phyloP scores from a whole-genome alignment of 352 stramenopile genomes.

The Phytophthora ramorum region DNA sequence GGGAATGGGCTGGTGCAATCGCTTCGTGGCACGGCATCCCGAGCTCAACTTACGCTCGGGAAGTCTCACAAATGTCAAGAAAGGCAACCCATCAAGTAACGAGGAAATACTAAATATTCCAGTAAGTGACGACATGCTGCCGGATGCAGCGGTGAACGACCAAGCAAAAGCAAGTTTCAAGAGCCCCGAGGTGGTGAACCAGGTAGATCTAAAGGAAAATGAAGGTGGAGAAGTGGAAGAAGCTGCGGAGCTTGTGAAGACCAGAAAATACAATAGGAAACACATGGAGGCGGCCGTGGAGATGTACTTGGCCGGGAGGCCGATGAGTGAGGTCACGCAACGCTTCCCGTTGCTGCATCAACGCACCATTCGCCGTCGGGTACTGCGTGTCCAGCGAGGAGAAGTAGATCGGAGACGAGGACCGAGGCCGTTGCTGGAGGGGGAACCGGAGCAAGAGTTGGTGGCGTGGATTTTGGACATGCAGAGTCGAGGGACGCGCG shows the following conservation, averaged over 20 bases:
- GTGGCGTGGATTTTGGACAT: slow-evolving; percentile 28
- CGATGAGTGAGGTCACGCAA: slow-evolving; percentile 24
- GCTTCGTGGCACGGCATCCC: slow-evolving; percentile 22
- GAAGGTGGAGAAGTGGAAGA: not conserved
- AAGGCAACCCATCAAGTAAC: not conserved
- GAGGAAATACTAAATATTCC: slow-evolving; percentile 1
- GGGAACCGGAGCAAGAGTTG: slow-evolving; percentile 23
- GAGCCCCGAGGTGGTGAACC: not conserved
- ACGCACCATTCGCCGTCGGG: slow-evolving; percentile 30
- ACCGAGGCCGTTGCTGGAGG: slow-evolving; percentile 25
- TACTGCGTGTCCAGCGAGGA: slow-evolving; percentile 26
- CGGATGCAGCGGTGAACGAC: not conserved
- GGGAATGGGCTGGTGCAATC: slow-evolving; percentile 34
- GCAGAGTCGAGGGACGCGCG: slow-evolving; percentile 15
- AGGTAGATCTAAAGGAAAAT: not conserved
- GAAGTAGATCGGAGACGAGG: slow-evolving; percentile 31
- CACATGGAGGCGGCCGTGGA: slow-evolving; percentile 35
- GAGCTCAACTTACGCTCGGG: slow-evolving; percentile 24
- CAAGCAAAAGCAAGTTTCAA: not conserved
- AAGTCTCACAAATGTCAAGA: not conserved
- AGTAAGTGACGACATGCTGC: not conserved
- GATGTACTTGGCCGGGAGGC: slow-evolving; percentile 25
- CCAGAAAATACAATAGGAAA: slow-evolving; percentile 29
- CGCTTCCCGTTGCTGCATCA: slow-evolving; percentile 29
- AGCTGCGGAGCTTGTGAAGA: slow-evolving; percentile 2